Evolutionary conservation across 805 yeast genomes (phyloP).

Genomic region (Lipomyces spencermartinsiae): DNA sequence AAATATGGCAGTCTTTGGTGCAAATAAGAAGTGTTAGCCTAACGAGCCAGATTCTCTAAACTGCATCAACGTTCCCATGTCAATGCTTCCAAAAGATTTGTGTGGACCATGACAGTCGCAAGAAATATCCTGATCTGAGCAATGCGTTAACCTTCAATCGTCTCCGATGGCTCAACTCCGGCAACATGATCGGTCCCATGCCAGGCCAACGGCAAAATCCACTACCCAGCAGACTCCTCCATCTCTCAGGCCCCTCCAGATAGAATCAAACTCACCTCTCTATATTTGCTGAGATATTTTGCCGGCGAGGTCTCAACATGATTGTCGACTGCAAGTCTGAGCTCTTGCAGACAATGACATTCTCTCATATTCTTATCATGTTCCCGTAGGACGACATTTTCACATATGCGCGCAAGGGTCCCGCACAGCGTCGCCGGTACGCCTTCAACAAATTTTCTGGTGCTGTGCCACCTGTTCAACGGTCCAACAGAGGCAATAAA

Average conservation of each 20-base stretch:
- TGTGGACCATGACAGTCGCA: conserved; percentile 31
- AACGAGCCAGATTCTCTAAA: conserved; percentile 30
- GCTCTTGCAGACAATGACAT: conserved; percentile 37
- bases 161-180: conserved; percentile 38
- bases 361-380: conserved; percentile 30
- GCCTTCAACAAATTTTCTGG: conserved; percentile 35
- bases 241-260: conserved; percentile 25
- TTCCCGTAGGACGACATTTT: conserved; percentile 30
- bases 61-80: conserved; percentile 30
- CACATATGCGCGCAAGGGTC: conserved; percentile 24
- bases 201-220: conserved; percentile 25
- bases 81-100: conserved; percentile 30
- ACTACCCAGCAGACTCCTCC: conserved; percentile 28
- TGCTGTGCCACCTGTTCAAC: conserved; percentile 31
- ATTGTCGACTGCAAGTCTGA: conserved; percentile 28
- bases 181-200: conserved; percentile 35
- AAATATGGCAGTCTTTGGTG: conserved; percentile 33
- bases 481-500: conserved; percentile 37
- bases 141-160: conserved; percentile 25
- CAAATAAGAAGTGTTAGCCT: conserved; percentile 39
- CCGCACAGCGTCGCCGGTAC: conserved; percentile 24
- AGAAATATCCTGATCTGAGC: conserved; percentile 7
- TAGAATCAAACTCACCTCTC: conserved; percentile 22
- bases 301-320: conserved; percentile 27
- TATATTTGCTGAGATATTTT: conserved; percentile 35